Base-by-base conservation (phyloP, 768 basidiomycete species). In the Pleurotus sapidus region DNA sequence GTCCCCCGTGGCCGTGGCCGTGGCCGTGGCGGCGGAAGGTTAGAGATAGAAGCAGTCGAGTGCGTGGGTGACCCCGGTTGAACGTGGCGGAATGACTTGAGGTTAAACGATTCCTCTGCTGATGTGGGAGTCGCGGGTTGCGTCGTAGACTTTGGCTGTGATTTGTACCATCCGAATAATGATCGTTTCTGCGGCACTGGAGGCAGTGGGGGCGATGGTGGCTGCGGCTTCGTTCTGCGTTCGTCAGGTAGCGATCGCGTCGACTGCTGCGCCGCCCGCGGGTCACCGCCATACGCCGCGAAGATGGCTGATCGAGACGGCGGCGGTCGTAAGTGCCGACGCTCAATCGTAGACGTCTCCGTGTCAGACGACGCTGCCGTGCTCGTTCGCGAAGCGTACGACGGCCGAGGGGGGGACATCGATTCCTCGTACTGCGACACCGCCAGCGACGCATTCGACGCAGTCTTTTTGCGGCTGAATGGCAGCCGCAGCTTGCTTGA, bases 61-160 rank as follows among this genome's bases (percentile, higher is more conserved):
- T 57, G 17, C 45, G 37, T 8, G 68, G 58, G 34, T 79, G 74
- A 17, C 78, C 75, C 25, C 76, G 74, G 20, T 81, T 79, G 73
- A 55, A 92, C 72, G 64, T 91, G 89, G 27, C 88, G 79, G 71
- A 91, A 91, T 1, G 90, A 78, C 62, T 81, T 86, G 61, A 91
- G 80, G 70, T 87, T 89, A 72, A 91, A 91, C 0, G 87, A 88
- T 18, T 66, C 62, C 34, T 63, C 61, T 25, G 54, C 24, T n/a
- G 65, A 66, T 34, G 45, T 60, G 53, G 56, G 65, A 51, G 43
- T 62, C 3, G 67, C 66, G 55, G 65, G 27, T 61, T 1, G 50
- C 39, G 11, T 55, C 25, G 11, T 55, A 20, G 46, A 46, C 54
- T 15, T 55, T 54, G 53, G 55, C 55, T 54, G 62, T 39, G 76